Conservation (phyloP, 163 green algal species). For the Trebouxia gelatinosa region DNA sequence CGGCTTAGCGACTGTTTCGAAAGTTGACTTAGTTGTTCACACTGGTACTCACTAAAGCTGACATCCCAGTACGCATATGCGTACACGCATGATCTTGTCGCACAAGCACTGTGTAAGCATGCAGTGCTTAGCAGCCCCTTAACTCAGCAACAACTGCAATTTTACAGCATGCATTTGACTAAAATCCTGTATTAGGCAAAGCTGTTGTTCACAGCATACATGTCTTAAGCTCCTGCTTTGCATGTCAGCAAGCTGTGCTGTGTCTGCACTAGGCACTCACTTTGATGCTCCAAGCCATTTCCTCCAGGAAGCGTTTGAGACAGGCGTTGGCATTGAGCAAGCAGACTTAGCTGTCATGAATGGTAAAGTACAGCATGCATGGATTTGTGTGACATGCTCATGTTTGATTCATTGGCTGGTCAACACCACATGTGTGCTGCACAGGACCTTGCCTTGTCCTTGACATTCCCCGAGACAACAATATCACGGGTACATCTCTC, state of each 20-base stretch:
- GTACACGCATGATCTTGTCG: background rate
- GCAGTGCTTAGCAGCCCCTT: background rate
- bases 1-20: background rate
- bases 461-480: slow-evolving; percentile 33
- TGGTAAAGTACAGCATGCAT: background rate
- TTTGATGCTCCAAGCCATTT: slow-evolving; percentile 28
- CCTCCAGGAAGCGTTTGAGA: slow-evolving; percentile 19
- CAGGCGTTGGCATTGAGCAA: background rate
- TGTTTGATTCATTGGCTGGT: background rate
- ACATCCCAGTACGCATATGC: too few species aligned
- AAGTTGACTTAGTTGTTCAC: background rate
- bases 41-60: background rate
- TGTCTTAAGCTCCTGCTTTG: background rate
- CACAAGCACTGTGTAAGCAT: background rate
- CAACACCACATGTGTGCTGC: background rate
- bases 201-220: background rate
- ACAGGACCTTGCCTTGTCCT: slow-evolving; percentile 44
- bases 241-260: background rate
- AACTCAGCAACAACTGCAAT: background rate
- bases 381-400: background rate
- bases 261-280: background rate
- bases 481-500: slow-evolving; percentile 46
- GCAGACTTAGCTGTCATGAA: slow-evolving; percentile 9
- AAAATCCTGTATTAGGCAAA: background rate
- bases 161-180: background rate